phyloP scores from a whole-genome alignment of 1,284 basidiomycete species.

The Singerocomus rubriflavus region DNA sequence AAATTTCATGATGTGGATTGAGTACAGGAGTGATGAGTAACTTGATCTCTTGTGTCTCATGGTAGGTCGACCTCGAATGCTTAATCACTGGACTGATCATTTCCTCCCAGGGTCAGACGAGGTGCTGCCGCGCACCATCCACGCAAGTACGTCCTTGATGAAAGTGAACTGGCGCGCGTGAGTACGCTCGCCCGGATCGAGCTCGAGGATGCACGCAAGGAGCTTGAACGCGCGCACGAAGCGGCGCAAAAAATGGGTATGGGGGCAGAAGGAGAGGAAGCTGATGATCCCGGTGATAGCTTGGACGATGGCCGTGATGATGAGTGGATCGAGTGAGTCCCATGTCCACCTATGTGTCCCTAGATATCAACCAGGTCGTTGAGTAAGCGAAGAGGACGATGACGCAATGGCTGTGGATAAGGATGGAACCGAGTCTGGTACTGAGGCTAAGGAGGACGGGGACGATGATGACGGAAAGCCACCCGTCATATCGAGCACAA shows the following conservation, averaged over 20 bases:
- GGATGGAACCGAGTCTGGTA: slow-evolving; percentile 22
- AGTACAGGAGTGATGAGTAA: slow-evolving; percentile 51
- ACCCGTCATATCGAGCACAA: slow-evolving; percentile 35
- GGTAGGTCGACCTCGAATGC: slow-evolving; percentile 30
- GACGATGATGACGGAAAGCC: slow-evolving; percentile 39
- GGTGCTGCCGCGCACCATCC: slow-evolving; percentile 80
- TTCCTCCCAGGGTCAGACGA: slow-evolving; percentile 70
- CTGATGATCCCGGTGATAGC: slow-evolving; percentile 54
- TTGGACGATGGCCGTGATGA: slow-evolving; percentile 44
- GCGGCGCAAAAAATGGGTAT: slow-evolving; percentile 73
- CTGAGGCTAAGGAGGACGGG: slow-evolving; percentile 17
- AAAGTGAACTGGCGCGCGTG: slow-evolving; percentile 87
- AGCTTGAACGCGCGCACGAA: slow-evolving; percentile 79
- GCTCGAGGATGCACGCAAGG: slow-evolving; percentile 83
- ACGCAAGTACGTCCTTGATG: slow-evolving; percentile 87
- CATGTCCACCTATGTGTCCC: slow-evolving; percentile 8
- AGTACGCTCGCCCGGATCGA: slow-evolving; percentile 86
- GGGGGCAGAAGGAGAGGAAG: slow-evolving; percentile 57
- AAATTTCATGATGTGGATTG: slow-evolving; percentile 9
- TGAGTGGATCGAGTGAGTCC: slow-evolving; percentile 84
- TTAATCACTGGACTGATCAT: background rate
- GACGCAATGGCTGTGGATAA: slow-evolving; percentile 69
- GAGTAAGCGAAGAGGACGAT: slow-evolving; percentile 41
- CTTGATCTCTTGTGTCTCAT: slow-evolving; percentile 62
- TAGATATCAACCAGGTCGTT: slow-evolving; percentile 37